Base-by-base conservation (phyloP, 164 flowering plant genomes). In the Chimonanthus salicifolius region DNA sequence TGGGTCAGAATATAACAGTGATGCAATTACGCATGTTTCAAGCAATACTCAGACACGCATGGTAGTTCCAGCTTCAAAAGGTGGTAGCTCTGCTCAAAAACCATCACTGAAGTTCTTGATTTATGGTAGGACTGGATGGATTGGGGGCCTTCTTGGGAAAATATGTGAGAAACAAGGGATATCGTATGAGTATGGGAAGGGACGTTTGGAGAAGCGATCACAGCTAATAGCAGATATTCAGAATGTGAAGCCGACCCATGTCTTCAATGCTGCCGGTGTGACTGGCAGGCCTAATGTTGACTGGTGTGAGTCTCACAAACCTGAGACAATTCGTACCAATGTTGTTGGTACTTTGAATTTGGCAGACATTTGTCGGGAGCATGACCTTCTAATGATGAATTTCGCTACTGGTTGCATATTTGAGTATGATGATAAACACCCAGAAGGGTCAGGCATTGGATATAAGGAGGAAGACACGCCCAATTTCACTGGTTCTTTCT, bases 391-490 rank as follows among this genome's bases (percentile, higher is more conserved):
- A 21, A 68, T 78, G 80, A 43, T 78, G 75, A 78, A 78, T 58
- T 78, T 75, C 15, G 80, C 80, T 64, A 78, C 80, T 67, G 80
- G 80, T 7, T 78, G 80, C 46, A 78, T 78, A 60, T 78, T 78
- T 68, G 80, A 78, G 70, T 78, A 78, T 69, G 78, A 78, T 75
- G 74, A 64, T 60, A 16, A 54, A 67, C 80, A 78, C 74, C 75
- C 78, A 45, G 83, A 82, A 72, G 92, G 90, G 47, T 89, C 94
- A 51, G 94, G 90, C 72, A 86, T 88, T 74, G 92, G 94, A 5
- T 89, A 76, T 69, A 85, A 76, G 69, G 94, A 89, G 81, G 92
- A 88, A 79, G 94, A 89, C 80, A 85, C 67, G 44, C 92, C 94
- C 60, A 88, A 88, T 73, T 89, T 89, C 74, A 74, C 63, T 58